Conservation (phyloP, 768 basidiomycete genomes). For the Tulasnella sp. region DNA sequence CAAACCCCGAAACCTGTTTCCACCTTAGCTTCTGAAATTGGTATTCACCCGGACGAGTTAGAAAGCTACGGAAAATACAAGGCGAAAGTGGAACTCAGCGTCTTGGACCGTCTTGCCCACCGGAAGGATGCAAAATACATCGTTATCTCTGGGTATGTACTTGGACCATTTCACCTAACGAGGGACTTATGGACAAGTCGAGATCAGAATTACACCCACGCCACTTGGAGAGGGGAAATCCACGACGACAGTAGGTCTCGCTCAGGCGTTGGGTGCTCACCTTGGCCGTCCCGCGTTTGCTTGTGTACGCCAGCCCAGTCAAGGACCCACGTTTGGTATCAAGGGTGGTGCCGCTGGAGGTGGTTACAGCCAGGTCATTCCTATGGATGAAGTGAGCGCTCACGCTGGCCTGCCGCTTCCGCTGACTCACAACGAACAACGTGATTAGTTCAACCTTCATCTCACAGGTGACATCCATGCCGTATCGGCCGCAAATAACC, state of each 20-base stretch:
- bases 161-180: background rate
- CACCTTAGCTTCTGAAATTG: constrained; percentile 78
- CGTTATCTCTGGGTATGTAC: constrained; percentile 71
- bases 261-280: constrained; percentile 92
- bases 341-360: constrained; percentile 98
- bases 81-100: constrained; percentile 86
- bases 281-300: constrained; percentile 87
- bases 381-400: constrained; percentile 79
- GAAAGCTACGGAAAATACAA: constrained; percentile 95
- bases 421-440: background rate
- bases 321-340: constrained; percentile 98
- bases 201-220: constrained; percentile 76
- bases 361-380: constrained; percentile 97
- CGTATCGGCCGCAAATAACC: constrained; percentile 92
- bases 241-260: constrained; percentile 92
- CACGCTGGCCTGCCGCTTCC: background rate
- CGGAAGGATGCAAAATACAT: constrained; percentile 93
- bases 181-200: background rate
- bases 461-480: constrained; percentile 97
- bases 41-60: constrained; percentile 70
- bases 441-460: constrained; percentile 76
- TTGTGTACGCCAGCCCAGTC: constrained; percentile 94
- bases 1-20: constrained; percentile 85
- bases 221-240: constrained; percentile 98
- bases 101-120: constrained; percentile 72